Base-by-base conservation (phyloP, 352 stramenopile genomes). In the Globisporangium spiculum region DNA sequence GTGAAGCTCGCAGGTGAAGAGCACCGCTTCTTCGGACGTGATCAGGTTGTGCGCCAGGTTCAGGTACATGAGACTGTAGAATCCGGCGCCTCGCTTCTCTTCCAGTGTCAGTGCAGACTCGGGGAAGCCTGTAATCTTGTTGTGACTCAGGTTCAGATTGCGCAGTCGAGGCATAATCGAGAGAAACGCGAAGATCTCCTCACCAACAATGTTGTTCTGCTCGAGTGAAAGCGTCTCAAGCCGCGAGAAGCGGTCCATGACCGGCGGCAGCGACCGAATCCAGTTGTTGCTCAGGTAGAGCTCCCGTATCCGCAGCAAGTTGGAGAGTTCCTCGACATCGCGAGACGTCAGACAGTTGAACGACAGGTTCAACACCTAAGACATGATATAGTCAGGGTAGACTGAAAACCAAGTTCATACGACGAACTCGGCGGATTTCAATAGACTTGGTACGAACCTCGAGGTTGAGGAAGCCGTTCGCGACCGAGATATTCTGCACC, bases 61-160 rank as follows among this genome's bases (percentile, higher is more conserved):
- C 20, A 94, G 66, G 62, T 92, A 92, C 24, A 86, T 67, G 27
- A 94, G 79, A 30, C 75, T 79, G 63, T 84, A 87, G 62, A 92
- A 92, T 0, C 83, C 84, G 1, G 75, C 67, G 16, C 82, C 82
- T 32, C 84, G 81, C 46, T 88, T 93, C n/a, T 83, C 76, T 14
- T 86, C 73, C 8, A 89, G 65, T 0, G 63, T 83, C 66, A 94
- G 68, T 0, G 79, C 84, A 26, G 79, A 80, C 78, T 94, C 84
- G 3, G 83, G 83, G 53, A 94, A 92, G 3, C 75, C 69, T 10
- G 80, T 86, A 65, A 94, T 75, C 58, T 88, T 91, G 74, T 94
- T 94, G 63, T 92, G 78, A 34, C 80, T 91, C n/a, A 94, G 44
- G 55, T 94, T 93, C 58, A 94, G 74, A 30, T 90, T 90, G 8